Conservation (phyloP, 768 basidiomycete genomes). For the Neoboletus magnificus region DNA sequence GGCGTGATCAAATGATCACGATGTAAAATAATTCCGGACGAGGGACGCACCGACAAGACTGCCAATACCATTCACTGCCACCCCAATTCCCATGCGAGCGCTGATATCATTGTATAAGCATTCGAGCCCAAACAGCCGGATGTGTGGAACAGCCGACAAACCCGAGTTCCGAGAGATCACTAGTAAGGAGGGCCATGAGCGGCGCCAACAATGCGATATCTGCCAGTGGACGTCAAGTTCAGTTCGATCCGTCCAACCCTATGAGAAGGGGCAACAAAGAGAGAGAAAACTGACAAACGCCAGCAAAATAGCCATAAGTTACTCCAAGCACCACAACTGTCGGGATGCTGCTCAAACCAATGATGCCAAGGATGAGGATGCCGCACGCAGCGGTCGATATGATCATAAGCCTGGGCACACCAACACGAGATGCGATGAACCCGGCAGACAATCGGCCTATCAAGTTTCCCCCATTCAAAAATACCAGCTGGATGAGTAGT, state of each 20-base stretch:
- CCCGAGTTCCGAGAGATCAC: slow-evolving; percentile 51
- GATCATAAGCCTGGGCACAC: slow-evolving; percentile 43
- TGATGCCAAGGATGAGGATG: slow-evolving; percentile 42
- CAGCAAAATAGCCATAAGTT: slow-evolving; percentile 48
- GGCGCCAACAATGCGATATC: slow-evolving; percentile 41
- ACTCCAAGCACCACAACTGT: slow-evolving; percentile 39
- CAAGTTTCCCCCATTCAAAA: slow-evolving; percentile 50
- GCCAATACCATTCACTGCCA: slow-evolving; percentile 11
- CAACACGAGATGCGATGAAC: slow-evolving; percentile 40
- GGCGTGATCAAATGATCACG: background rate
- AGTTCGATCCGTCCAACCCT: background rate
- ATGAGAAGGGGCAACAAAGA: background rate
- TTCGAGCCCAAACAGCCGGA: background rate
- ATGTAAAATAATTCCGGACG: background rate
- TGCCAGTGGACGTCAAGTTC: slow-evolving; percentile 2
- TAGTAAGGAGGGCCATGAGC: slow-evolving; percentile 42
- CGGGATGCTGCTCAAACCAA: slow-evolving; percentile 35
- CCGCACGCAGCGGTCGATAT: slow-evolving; percentile 31
- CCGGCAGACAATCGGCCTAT: slow-evolving; percentile 50
- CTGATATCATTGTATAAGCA: slow-evolving; percentile 6
- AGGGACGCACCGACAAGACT: slow-evolving; percentile 20
- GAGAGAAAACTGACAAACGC: slow-evolving; percentile 36
- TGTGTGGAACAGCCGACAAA: slow-evolving; percentile 12
- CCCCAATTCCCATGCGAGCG: slow-evolving; percentile 27
- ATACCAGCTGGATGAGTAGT: slow-evolving; percentile 38